A percentile compares a stretch with the other conserved stretches of the same genome.
phyloP scores from a whole-genome alignment of 257 asterid genomes.

The Nicotiana otophora region DNA sequence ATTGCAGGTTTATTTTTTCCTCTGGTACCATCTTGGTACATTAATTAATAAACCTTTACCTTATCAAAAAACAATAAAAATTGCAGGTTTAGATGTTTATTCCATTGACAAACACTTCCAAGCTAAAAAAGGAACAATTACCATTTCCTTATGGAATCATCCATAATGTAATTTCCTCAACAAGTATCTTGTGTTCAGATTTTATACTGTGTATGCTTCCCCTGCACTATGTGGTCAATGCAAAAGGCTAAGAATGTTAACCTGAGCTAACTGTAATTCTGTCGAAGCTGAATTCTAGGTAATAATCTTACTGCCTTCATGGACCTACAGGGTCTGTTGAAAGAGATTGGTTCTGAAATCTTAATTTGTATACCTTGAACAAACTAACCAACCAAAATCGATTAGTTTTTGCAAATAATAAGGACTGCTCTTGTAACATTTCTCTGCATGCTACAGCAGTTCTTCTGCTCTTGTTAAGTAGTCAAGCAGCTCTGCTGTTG shows the following conservation, averaged over 20 bases:
- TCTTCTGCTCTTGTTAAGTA: background rate
- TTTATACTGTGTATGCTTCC: background rate
- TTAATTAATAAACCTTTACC: too few species aligned
- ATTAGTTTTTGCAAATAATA: background rate
- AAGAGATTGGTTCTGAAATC: background rate
- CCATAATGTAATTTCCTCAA: background rate
- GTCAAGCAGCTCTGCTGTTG: background rate
- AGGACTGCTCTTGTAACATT: background rate
- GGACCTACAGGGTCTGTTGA: background rate
- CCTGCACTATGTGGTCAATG: background rate
- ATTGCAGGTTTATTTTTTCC: background rate
- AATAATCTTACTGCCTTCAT: background rate
- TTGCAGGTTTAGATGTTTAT: background rate
- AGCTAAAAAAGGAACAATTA: background rate
- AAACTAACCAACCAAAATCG: background rate
- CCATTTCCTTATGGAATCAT: background rate
- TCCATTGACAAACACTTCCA: background rate
- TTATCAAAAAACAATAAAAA: too few species aligned
- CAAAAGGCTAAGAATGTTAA: conserved; percentile 3
- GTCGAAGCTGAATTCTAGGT: conserved; percentile 2
- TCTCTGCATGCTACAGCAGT: background rate
- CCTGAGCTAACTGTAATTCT: background rate
- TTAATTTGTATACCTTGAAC: background rate
- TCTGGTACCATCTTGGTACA: too few species aligned
- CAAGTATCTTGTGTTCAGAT: background rate